Evolutionary conservation across 73 alveolate species (phyloP).

Genomic region (Tetrahymena malaccensis): DNA sequence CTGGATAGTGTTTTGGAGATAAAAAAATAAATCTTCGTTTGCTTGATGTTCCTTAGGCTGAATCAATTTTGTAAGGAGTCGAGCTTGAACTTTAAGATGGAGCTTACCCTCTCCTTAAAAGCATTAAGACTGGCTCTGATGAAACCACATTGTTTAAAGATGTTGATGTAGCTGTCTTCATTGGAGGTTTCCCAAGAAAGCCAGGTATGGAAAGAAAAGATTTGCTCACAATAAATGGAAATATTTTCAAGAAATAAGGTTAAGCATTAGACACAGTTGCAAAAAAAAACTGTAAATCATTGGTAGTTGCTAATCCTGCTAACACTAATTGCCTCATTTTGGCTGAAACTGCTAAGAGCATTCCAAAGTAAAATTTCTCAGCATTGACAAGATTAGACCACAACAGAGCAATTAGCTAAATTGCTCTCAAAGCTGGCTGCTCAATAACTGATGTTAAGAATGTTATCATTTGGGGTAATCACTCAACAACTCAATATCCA

Average conservation of each 20-base stretch:
- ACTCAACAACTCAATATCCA: constrained; percentile 65
- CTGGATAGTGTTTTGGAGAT: constrained; percentile 64
- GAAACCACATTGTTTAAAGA: constrained; percentile 73
- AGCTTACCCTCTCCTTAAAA: constrained; percentile 57
- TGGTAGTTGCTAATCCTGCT: constrained; percentile 89
- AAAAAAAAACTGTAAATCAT: constrained; percentile 65
- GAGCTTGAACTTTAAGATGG: constrained; percentile 79
- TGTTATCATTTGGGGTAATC: constrained; percentile 83
- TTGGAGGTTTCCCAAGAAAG: constrained; percentile 85
- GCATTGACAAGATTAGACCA: constrained; percentile 80
- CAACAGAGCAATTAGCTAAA: constrained; percentile 65
- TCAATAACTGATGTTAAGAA: constrained; percentile 43
- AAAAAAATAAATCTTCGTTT: constrained; percentile 54
- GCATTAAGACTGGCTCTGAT: constrained; percentile 63
- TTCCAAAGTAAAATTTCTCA: constrained; percentile 73
- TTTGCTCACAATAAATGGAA: constrained; percentile 62
- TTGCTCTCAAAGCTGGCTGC: constrained; percentile 36
- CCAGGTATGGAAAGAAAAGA: constrained; percentile 93
- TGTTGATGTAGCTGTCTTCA: constrained; percentile 71
- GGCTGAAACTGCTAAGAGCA: constrained; percentile 57
- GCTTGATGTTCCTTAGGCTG: constrained; percentile 68
- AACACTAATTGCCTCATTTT: constrained; percentile 77
- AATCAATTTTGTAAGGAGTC: constrained; percentile 60
- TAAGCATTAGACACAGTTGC: constrained; percentile 68
- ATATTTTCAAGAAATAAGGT: constrained; percentile 80